These are phyloP conservation scores for cucumber (Cucumis sativus) DNA, from an alignment of 306 rosid genomes.

Conservation along the genomic window DNA sequence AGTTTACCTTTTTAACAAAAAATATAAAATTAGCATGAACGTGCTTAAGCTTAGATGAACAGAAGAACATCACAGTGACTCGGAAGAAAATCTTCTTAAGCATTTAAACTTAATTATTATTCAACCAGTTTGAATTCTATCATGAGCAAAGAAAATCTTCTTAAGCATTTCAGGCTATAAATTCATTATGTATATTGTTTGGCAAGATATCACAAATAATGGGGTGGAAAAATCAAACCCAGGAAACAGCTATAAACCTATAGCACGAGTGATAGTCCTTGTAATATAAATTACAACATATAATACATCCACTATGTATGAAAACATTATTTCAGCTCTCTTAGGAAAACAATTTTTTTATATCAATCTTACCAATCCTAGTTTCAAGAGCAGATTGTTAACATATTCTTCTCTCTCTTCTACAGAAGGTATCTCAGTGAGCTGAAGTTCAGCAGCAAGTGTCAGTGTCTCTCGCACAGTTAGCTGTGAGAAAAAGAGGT, in stretches of 20 bases:
- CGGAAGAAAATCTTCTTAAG: too few species aligned
- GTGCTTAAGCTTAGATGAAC: background rate
- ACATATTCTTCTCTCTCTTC: constrained; percentile 77
- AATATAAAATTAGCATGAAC: constrained; percentile 7
- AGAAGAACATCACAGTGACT: background rate
- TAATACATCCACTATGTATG: background rate
- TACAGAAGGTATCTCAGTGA: constrained; percentile 34
- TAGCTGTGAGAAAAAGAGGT: constrained; percentile 86
- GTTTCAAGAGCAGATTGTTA: constrained; percentile 59
- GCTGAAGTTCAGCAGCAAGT: constrained; percentile 84
- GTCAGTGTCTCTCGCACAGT: constrained; percentile 79
- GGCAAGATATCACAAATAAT: background rate
- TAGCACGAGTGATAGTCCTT: background rate
- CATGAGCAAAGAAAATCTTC: background rate
- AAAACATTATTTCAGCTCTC: background rate
- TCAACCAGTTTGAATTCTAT: background rate
- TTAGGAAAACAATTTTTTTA: background rate
- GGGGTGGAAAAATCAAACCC: background rate
- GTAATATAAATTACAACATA: background rate
- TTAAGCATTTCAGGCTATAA: background rate
- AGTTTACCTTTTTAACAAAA: constrained; percentile 52
- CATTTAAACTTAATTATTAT: background rate
- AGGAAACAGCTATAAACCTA: background rate
- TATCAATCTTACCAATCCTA: constrained; percentile 60
- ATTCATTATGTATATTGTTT: background rate